Percentiles rank a stretch among this genome's conserved stretches.
These are phyloP conservation scores for Datura wrightii DNA, from an alignment of 257 asterid species.

Conservation along the genomic window DNA sequence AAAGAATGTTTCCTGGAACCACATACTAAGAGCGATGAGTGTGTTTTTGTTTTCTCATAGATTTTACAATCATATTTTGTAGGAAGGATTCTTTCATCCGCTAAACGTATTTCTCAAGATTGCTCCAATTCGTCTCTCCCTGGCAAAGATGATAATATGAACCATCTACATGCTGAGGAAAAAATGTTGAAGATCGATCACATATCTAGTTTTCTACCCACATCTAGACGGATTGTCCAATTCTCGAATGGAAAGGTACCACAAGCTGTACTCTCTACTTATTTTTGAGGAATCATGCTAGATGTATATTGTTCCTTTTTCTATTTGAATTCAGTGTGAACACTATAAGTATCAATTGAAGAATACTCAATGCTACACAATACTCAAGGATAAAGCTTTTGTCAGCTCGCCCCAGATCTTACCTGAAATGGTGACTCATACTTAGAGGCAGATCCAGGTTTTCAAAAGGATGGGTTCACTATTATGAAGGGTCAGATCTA, in stretches of 20 bases:
- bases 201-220: conserved; percentile 82
- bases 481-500: neutral
- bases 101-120: conserved; percentile 48
- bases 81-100: conserved; percentile 86
- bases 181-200: conserved; percentile 52
- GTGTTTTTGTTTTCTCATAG: conserved; percentile 9
- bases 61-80: conserved; percentile 27
- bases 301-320: conserved; percentile 19
- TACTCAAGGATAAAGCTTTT: neutral
- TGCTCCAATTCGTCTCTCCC: conserved; percentile 37
- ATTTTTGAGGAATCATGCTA: neutral
- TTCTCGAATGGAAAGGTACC: conserved; percentile 88
- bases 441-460: neutral
- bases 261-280: conserved; percentile 4
- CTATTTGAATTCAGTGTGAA: neutral
- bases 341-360: neutral
- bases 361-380: neutral
- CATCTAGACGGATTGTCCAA: conserved; percentile 93
- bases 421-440: neutral
- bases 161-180: conserved; percentile 35
- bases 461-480: neutral
- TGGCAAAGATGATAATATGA: conserved; percentile 47
- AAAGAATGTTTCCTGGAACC: neutral
- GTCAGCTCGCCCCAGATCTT: neutral
- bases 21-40: neutral